phyloP scores from a whole-genome alignment of 768 basidiomycete species.

The Termitomyces sp. region DNA sequence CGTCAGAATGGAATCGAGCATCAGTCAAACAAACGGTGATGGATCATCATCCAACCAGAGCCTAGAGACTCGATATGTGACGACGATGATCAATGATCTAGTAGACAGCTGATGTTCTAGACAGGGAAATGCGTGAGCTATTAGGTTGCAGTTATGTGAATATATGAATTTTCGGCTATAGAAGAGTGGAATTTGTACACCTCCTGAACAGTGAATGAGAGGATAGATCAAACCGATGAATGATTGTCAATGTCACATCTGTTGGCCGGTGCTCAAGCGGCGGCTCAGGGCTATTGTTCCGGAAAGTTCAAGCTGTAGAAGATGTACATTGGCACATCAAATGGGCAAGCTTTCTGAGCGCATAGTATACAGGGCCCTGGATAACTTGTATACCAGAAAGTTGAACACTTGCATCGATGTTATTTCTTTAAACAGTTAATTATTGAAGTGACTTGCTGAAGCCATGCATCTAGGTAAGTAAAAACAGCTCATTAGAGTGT shows the following conservation, averaged over 20 bases:
- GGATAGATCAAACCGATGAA: too few relatives aligned
- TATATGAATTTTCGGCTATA: too few relatives aligned
- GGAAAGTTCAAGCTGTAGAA: conserved; percentile 15
- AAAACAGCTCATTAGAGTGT: too few relatives aligned
- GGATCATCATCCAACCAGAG: conserved; percentile 30
- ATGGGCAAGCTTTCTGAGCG: conserved; percentile 41
- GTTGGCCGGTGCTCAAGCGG: too few relatives aligned
- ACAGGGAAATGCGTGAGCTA: conserved; percentile 34
- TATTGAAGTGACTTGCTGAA: conserved; percentile 23
- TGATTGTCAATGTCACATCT: too few relatives aligned
- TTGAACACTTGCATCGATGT: conserved; percentile 1
- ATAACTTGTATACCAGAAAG: conserved; percentile 30
- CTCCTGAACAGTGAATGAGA: too few relatives aligned
- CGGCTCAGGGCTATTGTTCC: not conserved
- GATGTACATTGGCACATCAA: conserved; percentile 38
- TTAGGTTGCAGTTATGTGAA: conserved; percentile 27
- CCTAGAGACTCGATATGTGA: too few relatives aligned
- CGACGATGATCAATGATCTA: conserved; percentile 32
- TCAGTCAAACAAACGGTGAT: conserved; percentile 23
- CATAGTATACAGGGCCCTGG: conserved; percentile 35
- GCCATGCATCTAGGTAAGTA: not conserved
- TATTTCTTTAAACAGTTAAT: not conserved
- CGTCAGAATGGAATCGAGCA: not conserved
- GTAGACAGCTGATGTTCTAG: conserved; percentile 36
- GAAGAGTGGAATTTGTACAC: too few relatives aligned